These are phyloP conservation scores for Aspergillus sp. DNA, from an alignment of 2,329 filamentous ascomycete species.

Conservation along the genomic window DNA sequence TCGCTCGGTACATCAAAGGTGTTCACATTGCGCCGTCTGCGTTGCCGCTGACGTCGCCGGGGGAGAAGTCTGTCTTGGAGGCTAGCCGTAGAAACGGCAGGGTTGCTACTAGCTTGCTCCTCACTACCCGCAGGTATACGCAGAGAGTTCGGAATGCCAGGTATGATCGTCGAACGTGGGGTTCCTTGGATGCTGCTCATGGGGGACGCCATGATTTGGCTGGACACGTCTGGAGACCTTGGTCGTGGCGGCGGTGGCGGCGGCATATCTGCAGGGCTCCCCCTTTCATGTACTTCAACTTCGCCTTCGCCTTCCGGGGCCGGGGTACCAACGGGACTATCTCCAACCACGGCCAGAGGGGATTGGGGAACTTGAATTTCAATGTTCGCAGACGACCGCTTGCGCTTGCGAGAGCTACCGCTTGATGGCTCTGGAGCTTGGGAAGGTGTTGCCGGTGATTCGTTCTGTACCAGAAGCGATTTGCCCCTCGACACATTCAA, in stretches of 20 bases:
- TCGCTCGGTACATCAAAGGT: conserved; percentile 24
- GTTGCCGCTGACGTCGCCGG: conserved; percentile 28
- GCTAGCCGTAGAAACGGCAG: conserved; percentile 32
- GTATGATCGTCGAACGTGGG: background rate
- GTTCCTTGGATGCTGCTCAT: conserved; percentile 35
- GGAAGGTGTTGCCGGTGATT: conserved; percentile 22
- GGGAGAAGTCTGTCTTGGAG: conserved; percentile 38
- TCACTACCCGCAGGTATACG: background rate
- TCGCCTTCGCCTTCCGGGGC: background rate
- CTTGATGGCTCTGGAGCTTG: conserved; percentile 26
- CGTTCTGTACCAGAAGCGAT: conserved; percentile 23
- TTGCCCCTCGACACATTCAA: conserved; percentile 36
- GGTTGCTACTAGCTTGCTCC: conserved; percentile 11
- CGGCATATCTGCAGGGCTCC: conserved; percentile 17
- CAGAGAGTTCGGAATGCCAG: background rate
- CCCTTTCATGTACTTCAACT: conserved; percentile 1
- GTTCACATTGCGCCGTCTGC: conserved; percentile 14
- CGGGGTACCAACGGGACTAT: conserved; percentile 19
- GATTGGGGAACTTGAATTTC: conserved; percentile 30
- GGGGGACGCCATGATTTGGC: conserved; percentile 39
- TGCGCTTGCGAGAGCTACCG: conserved; percentile 38
- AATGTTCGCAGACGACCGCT: conserved; percentile 20
- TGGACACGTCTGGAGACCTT: conserved; percentile 14
- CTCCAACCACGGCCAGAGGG: conserved; percentile 17
- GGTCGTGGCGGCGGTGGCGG: too few relatives aligned